These are phyloP conservation scores for Glutinoglossum americanum DNA, from an alignment of 495 filamentous ascomycete genomes.

Conservation along the genomic window DNA sequence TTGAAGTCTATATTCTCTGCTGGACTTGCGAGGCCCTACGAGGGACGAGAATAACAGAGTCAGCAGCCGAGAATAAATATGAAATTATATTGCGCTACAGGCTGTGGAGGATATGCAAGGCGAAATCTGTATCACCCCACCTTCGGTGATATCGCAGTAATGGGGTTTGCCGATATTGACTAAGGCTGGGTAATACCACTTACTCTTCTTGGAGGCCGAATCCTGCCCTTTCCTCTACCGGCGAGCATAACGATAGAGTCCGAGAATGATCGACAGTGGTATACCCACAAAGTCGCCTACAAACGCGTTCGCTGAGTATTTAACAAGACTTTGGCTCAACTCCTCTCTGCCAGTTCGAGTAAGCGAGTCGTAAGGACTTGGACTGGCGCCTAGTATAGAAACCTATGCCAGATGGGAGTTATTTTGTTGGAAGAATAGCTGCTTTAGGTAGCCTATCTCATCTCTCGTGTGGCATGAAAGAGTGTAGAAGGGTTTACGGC, in stretches of 20 bases:
- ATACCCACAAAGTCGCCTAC: not conserved
- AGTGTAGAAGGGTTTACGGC: too few species aligned
- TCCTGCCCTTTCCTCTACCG: slow-evolving; percentile 43
- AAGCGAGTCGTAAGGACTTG: not conserved
- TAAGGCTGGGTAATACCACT: slow-evolving; percentile 8
- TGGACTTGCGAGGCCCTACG: slow-evolving; percentile 28
- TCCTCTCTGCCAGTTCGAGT: not conserved
- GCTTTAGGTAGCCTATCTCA: not conserved
- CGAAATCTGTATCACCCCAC: not conserved
- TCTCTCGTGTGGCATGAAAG: too few species aligned
- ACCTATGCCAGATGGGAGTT: not conserved
- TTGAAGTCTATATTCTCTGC: slow-evolving; percentile 52
- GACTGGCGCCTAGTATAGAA: not conserved
- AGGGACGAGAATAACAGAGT: not conserved
- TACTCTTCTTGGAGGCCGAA: slow-evolving; percentile 52
- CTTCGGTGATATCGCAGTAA: not conserved
- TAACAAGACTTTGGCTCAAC: not conserved
- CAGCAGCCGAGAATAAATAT: not conserved
- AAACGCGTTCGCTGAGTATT: not conserved
- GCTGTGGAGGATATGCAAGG: not conserved
- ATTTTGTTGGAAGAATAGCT: not conserved
- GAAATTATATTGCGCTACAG: not conserved
- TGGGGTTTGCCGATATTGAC: not conserved
- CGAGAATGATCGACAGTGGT: not conserved
- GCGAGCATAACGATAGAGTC: slow-evolving; percentile 8